phyloP scores from a whole-genome alignment of 192 early-diverging fungal species.

The Oehlia diaphana region DNA sequence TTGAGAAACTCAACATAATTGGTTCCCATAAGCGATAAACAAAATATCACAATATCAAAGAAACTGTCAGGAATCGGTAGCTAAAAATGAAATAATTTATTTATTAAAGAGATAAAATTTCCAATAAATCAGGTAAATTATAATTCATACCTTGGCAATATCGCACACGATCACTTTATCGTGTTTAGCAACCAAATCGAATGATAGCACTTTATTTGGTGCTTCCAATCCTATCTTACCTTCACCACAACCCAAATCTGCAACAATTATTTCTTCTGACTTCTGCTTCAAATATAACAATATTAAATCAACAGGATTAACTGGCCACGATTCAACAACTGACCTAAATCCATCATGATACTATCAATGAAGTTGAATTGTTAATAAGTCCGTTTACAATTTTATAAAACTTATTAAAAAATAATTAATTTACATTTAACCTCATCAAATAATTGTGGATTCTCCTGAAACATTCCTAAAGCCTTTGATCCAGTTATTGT shows the following conservation, averaged over 20 bases:
- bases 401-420: not conserved
- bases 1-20: constrained; percentile 90
- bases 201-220: constrained; percentile 74
- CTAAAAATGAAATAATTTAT: constrained; percentile 22
- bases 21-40: constrained; percentile 94
- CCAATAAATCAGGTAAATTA: not conserved
- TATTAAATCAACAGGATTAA: constrained; percentile 89
- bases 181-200: constrained; percentile 85
- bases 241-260: constrained; percentile 97
- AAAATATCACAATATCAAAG: constrained; percentile 89
- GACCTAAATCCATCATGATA: constrained; percentile 94
- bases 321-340: constrained; percentile 90
- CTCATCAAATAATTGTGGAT: constrained; percentile 89
- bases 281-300: constrained; percentile 61
- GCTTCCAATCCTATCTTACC: constrained; percentile 79
- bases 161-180: constrained; percentile 85
- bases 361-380: constrained; percentile 29
- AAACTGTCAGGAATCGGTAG: constrained; percentile 65
- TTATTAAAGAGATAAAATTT: constrained; percentile 4
- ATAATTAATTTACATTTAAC: constrained; percentile 34
- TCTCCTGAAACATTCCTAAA: constrained; percentile 72
- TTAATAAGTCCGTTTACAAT: not conserved
- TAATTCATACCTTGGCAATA: constrained; percentile 69
- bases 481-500: constrained; percentile 78
- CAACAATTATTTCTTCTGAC: constrained; percentile 63